A percentile compares a stretch with the other conserved stretches of the same genome.
Evolutionary conservation across 2,329 filamentous ascomycete species (phyloP).

Genomic region (Penicillium sp.): DNA sequence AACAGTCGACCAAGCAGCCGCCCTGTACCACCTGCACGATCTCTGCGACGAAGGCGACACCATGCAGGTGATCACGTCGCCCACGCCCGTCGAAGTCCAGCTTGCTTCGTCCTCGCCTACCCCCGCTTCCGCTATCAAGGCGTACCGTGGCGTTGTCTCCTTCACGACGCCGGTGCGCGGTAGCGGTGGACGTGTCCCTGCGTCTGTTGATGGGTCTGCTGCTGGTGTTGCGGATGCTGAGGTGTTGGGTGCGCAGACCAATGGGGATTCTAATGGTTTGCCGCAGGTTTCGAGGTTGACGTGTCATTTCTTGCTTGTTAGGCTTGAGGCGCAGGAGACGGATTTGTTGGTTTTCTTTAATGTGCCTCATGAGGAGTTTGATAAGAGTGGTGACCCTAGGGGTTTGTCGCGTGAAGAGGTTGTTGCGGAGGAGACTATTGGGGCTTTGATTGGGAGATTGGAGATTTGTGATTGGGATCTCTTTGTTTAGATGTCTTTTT

Average conservation of each 20-base stretch:
- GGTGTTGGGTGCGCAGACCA: not conserved
- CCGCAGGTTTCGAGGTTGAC: slow-evolving; percentile 51
- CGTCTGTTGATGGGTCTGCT: not conserved
- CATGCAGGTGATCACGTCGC: slow-evolving; percentile 66
- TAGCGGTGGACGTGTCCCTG: not conserved
- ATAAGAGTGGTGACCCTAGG: slow-evolving; percentile 65
- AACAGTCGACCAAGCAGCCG: slow-evolving; percentile 64
- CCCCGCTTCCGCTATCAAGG: slow-evolving; percentile 12
- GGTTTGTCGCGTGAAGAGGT: slow-evolving; percentile 67
- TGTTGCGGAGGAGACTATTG: slow-evolving; percentile 34
- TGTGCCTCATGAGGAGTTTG: slow-evolving; percentile 77
- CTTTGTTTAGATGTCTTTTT: slow-evolving; percentile 50
- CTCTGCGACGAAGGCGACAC: slow-evolving; percentile 64
- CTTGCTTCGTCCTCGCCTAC: slow-evolving; percentile 34
- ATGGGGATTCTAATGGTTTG: not conserved
- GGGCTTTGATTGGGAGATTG: slow-evolving; percentile 66
- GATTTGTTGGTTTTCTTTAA: slow-evolving; percentile 86
- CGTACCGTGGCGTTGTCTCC: slow-evolving; percentile 31
- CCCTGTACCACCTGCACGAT: slow-evolving; percentile 62
- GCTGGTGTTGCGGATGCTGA: not conserved
- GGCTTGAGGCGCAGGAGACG: slow-evolving; percentile 70
- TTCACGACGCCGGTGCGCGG: slow-evolving; percentile 22
- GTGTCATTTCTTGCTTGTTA: slow-evolving; percentile 72
- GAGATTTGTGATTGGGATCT: slow-evolving; percentile 77
- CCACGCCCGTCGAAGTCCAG: slow-evolving; percentile 56